These are phyloP conservation scores for Nemania sp. DNA, from an alignment of 2,329 filamentous ascomycete genomes.

Conservation along the genomic window DNA sequence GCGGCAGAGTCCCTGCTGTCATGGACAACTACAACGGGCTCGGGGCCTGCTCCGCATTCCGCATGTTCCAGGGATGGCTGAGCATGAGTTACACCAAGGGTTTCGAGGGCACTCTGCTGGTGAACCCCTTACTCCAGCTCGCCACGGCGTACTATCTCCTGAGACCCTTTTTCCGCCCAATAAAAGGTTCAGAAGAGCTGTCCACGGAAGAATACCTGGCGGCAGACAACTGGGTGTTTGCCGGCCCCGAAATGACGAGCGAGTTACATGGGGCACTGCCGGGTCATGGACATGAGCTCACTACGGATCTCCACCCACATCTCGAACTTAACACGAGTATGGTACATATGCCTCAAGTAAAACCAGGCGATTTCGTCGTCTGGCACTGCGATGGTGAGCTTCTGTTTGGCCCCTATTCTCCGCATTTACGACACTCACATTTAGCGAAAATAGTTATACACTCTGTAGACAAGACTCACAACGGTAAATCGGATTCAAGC, in stretches of 20 bases:
- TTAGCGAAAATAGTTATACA: constrained; percentile 60
- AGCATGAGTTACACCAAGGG: constrained; percentile 75
- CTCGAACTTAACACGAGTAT: constrained; percentile 69
- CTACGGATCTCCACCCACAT: constrained; percentile 68
- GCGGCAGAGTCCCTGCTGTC: constrained; percentile 67
- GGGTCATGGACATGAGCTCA: constrained; percentile 73
- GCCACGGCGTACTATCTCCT: constrained; percentile 81
- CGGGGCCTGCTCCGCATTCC: constrained; percentile 81
- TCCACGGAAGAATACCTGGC: constrained; percentile 52
- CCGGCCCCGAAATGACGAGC: constrained; percentile 52
- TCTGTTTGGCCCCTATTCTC: constrained; percentile 15
- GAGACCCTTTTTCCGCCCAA: constrained; percentile 76
- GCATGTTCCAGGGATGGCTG: constrained; percentile 91
- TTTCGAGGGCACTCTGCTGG: constrained; percentile 76
- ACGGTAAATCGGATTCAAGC: constrained; percentile 73
- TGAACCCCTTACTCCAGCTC: constrained; percentile 77
- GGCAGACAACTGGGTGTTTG: constrained; percentile 64
- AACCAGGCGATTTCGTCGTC: constrained; percentile 75
- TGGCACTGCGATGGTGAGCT: constrained; percentile 78
- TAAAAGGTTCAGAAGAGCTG: constrained; percentile 46
- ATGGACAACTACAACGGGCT: constrained; percentile 80
- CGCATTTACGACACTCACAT: constrained; percentile 4
- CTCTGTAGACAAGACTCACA: constrained; percentile 79
- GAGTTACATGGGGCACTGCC: constrained; percentile 70
- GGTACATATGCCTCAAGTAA: constrained; percentile 71